phyloP scores from a whole-genome alignment of 108 stramenopile genomes.

The Conticribra guillardii region DNA sequence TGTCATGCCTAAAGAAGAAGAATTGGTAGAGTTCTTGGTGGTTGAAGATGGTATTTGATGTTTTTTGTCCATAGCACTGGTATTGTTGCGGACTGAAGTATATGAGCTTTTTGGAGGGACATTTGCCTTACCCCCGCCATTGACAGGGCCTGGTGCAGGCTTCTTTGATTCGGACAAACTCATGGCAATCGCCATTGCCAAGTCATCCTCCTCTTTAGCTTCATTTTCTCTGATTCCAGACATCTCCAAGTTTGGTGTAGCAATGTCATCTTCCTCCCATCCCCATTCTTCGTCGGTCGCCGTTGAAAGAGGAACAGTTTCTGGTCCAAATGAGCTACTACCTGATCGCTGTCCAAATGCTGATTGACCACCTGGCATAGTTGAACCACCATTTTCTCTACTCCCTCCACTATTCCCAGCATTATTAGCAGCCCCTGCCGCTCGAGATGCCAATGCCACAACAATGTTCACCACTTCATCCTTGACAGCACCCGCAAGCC shows the following conservation, averaged over 20 bases:
- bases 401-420: constrained; percentile 2
- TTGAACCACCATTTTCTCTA: background rate
- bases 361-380: background rate
- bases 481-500: constrained; percentile 14
- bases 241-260: constrained; percentile 29
- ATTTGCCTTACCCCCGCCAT: background rate
- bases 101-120: background rate
- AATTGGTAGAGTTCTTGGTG: background rate
- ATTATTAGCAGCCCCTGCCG: background rate
- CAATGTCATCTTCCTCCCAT: constrained; percentile 43
- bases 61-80: background rate
- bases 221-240: constrained; percentile 26
- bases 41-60: background rate
- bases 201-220: constrained; percentile 44
- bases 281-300: constrained; percentile 55
- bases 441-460: constrained; percentile 8
- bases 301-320: constrained; percentile 44
- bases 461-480: constrained; percentile 32
- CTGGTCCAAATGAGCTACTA: constrained; percentile 2
- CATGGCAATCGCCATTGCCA: constrained; percentile 50
- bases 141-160: background rate
- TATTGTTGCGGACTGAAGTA: background rate
- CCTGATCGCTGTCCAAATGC: background rate
- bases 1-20: constrained; percentile 2
- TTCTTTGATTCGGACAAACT: constrained; percentile 33